phyloP scores from a whole-genome alignment of 2,329 filamentous ascomycete genomes.

The Aspergillus ruber region DNA sequence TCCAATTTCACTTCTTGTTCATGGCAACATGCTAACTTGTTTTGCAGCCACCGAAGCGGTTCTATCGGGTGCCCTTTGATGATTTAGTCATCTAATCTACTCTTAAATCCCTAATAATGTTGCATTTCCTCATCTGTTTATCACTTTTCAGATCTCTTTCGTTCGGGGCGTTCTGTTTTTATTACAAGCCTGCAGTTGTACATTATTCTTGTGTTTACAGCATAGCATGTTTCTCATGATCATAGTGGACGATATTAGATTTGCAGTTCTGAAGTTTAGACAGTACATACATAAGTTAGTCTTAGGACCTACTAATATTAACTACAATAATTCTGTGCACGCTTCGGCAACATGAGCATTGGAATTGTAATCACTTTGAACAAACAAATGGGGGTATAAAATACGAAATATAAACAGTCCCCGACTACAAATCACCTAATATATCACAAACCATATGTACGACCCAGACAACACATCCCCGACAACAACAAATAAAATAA shows the following conservation, averaged over 20 bases:
- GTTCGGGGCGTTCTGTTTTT: neutral
- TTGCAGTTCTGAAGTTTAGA: no score
- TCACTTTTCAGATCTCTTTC: neutral
- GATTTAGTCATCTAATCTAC: neutral
- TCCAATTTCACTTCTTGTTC: conserved; percentile 6
- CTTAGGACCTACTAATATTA: no score
- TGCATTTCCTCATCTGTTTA: neutral
- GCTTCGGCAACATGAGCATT: no score
- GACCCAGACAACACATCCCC: neutral
- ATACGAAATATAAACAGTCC: neutral
- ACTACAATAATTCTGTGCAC: no score
- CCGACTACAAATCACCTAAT: neutral
- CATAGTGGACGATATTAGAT: no score
- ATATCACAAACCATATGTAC: neutral
- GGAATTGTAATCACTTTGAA: neutral
- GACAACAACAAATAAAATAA: neutral
- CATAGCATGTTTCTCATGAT: no score
- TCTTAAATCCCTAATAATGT: neutral
- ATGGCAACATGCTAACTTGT: conserved; percentile 20
- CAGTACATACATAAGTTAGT: no score
- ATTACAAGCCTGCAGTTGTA: neutral
- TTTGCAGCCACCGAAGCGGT: conserved; percentile 67
- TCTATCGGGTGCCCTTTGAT: conserved; percentile 65
- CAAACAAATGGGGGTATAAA: neutral
- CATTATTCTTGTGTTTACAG: neutral